A percentile compares a stretch with the other conserved stretches of the same genome.
Evolutionary conservation across 2,329 filamentous ascomycete species (phyloP).

Genomic region (Fusarium falciforme): DNA sequence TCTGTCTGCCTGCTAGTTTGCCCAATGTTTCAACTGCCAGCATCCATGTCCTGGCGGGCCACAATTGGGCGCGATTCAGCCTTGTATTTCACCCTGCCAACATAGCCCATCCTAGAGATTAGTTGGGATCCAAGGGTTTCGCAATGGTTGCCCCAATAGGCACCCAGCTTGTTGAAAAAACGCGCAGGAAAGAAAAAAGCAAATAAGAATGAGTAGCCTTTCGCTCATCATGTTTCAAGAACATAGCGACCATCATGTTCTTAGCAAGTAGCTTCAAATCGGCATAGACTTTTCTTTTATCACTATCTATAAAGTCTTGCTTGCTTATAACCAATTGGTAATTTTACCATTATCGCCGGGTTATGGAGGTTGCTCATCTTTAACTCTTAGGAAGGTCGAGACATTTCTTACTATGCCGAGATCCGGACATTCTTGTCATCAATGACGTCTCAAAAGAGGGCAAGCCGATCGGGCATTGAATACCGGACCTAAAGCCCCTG

Average conservation of each 20-base stretch:
- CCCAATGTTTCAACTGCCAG: not conserved
- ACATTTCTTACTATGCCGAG: not conserved
- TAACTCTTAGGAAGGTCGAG: not conserved
- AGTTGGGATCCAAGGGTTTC: not conserved
- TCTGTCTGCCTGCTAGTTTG: not conserved
- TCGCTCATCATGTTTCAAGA: no score
- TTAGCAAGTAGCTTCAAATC: no score
- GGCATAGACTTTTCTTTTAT: no score
- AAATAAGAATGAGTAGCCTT: not conserved
- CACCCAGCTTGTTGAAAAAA: not conserved
- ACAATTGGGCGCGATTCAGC: not conserved
- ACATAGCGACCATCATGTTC: no score
- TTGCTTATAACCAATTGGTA: accelerated
- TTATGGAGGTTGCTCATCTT: not conserved
- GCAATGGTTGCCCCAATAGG: not conserved
- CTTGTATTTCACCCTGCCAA: not conserved
- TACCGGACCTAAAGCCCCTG: not conserved
- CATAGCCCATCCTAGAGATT: not conserved
- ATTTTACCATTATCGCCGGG: not conserved
- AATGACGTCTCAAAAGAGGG: not conserved
- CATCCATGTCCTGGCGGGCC: not conserved
- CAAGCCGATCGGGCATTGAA: not conserved
- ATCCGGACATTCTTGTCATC: not conserved
- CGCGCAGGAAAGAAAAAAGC: not conserved
- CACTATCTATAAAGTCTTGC: no score